phyloP scores from a whole-genome alignment of 768 basidiomycete genomes.

The Suillus hirtellus region DNA sequence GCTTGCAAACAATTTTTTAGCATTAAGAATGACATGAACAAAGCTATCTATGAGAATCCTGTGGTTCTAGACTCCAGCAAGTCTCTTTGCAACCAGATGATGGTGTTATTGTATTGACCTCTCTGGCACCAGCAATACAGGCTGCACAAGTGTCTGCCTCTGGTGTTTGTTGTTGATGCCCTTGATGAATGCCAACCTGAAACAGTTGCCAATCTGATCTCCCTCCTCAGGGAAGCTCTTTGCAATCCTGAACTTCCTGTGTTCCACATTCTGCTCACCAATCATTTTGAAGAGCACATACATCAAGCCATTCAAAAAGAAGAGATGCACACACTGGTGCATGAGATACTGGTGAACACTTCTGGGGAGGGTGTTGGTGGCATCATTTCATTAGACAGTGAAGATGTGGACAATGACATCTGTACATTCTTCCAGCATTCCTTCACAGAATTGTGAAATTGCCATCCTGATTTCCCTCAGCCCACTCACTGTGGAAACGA shows the following conservation, averaged over 20 bases:
- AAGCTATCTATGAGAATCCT: background rate
- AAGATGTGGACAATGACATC: background rate
- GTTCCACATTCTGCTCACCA: background rate
- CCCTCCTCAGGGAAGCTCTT: conserved; percentile 1
- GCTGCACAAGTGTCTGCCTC: background rate
- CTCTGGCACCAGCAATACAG: background rate
- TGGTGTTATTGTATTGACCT: background rate
- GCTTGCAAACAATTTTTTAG: background rate
- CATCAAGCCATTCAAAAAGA: background rate
- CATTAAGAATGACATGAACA: background rate
- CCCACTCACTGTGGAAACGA: no score
- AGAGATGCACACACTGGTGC: background rate
- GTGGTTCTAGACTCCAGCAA: background rate
- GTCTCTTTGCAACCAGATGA: background rate
- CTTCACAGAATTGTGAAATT: background rate
- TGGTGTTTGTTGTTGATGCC: background rate
- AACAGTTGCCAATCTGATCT: background rate
- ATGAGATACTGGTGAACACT: background rate
- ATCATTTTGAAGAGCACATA: background rate
- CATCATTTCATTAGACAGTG: background rate
- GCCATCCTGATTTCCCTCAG: background rate
- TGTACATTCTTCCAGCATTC: background rate
- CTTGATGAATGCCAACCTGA: background rate
- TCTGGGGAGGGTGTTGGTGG: background rate
- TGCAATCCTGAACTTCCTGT: background rate